A percentile compares a stretch with the other conserved stretches of the same genome.
phyloP scores from a whole-genome alignment of 441 rosid species.

The Corymbia calophylla region DNA sequence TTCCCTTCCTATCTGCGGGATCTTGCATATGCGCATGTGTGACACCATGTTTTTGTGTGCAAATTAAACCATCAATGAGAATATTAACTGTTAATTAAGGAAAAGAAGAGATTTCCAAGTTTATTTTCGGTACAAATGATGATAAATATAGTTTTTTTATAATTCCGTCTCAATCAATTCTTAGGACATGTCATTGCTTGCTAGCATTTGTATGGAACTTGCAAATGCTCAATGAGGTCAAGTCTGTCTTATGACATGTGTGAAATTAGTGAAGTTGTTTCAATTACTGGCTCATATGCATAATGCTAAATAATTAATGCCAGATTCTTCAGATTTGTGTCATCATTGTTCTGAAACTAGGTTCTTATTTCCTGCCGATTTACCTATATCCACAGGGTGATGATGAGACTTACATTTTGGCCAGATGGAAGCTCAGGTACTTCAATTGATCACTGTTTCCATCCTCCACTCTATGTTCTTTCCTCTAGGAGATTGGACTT shows the following conservation, averaged over 20 bases:
- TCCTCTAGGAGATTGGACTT: background rate
- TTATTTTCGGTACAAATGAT: background rate
- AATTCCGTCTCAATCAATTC: background rate
- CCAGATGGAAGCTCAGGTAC: slow-evolving; percentile 78
- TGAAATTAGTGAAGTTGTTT: background rate
- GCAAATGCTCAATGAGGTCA: background rate
- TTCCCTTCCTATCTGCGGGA: background rate
- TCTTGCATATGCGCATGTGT: background rate
- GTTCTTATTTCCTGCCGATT: background rate
- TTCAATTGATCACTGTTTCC: background rate
- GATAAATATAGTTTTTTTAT: background rate
- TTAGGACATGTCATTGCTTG: background rate
- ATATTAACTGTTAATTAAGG: background rate
- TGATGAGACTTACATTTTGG: slow-evolving; percentile 37
- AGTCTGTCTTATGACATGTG: background rate
- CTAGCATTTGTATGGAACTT: background rate
- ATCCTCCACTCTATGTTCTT: background rate
- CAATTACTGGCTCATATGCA: background rate
- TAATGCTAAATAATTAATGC: background rate
- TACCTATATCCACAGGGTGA: slow-evolving; percentile 37
- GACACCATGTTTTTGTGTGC: background rate
- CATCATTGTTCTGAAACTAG: background rate
- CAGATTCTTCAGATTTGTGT: background rate
- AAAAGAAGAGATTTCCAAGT: background rate
- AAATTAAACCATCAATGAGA: background rate